Evolutionary conservation across 1,284 basidiomycete species (phyloP).

Genomic region (Sphagnurus paluster): DNA sequence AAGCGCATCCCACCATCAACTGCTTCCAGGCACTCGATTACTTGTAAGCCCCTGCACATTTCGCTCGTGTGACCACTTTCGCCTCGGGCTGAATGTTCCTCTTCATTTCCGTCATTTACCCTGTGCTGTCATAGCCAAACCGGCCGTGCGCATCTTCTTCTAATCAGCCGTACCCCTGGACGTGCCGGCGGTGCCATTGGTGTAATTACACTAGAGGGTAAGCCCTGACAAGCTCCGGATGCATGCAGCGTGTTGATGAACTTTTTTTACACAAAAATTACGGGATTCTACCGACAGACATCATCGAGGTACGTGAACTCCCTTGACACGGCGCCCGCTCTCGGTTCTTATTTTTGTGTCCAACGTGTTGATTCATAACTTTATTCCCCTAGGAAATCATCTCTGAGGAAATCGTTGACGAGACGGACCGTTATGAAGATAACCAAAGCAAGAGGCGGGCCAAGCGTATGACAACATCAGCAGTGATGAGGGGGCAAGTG

Average conservation of each 20-base stretch:
- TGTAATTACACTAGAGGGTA: constrained; percentile 79
- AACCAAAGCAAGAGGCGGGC: constrained; percentile 78
- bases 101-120: not conserved
- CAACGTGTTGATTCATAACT: not conserved
- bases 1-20: constrained; percentile 84
- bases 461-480: constrained; percentile 68
- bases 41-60: constrained; percentile 63
- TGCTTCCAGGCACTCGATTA: constrained; percentile 87
- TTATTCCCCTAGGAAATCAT: constrained; percentile 86
- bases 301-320: constrained; percentile 55
- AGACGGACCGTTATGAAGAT: constrained; percentile 86
- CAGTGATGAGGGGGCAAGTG: constrained; percentile 76
- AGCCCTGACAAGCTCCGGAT: constrained; percentile 7
- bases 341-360: not conserved
- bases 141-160: constrained; percentile 88
- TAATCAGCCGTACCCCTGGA: constrained; percentile 86
- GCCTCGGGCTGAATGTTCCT: too few species aligned
- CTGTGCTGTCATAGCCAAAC: constrained; percentile 73
- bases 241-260: not conserved
- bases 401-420: constrained; percentile 87
- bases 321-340: not conserved
- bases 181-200: constrained; percentile 79
- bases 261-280: too few species aligned
- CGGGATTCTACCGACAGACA: constrained; percentile 51
- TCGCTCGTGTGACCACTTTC: too few species aligned